Evolutionary conservation across 2,329 filamentous ascomycete genomes (phyloP).

Genomic region (Fusarium subtropicale): DNA sequence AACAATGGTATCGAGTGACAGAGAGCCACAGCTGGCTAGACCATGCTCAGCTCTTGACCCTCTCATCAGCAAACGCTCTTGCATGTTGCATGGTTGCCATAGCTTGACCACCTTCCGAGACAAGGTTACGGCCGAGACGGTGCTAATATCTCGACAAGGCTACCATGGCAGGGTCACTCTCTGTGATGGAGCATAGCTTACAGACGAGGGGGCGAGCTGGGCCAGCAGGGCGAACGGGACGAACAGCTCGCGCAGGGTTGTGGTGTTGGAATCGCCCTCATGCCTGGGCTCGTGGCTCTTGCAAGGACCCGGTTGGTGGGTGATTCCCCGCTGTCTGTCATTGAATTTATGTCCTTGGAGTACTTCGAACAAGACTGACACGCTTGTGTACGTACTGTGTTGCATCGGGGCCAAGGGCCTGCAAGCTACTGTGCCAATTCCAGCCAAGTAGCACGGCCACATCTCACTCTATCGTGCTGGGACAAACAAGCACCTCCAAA

Average conservation of each 20-base stretch:
- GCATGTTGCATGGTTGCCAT: constrained; percentile 21
- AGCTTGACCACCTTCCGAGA: constrained; percentile 46
- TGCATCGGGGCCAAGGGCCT: background rate
- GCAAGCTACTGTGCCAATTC: constrained; percentile 32
- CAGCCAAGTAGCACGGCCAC: constrained; percentile 27
- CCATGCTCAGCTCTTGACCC: constrained; percentile 35
- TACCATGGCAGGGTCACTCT: constrained; percentile 41
- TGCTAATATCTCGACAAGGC: constrained; percentile 44
- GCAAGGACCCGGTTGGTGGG: constrained; percentile 45
- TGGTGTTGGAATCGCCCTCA: constrained; percentile 40
- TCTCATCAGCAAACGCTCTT: constrained; percentile 30
- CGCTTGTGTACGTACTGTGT: constrained; percentile 33
- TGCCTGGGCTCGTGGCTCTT: constrained; percentile 43
- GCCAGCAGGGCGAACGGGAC: constrained; percentile 43
- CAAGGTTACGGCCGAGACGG: constrained; percentile 47
- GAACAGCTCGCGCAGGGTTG: constrained; percentile 43
- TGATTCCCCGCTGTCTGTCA: constrained; percentile 46
- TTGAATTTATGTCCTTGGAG: constrained; percentile 35
- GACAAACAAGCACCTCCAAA: constrained; percentile 21
- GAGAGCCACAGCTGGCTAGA: constrained; percentile 15
- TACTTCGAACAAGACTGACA: constrained; percentile 33
- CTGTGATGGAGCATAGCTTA: constrained; percentile 37
- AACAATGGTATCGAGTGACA: constrained; percentile 27
- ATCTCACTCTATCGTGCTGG: constrained; percentile 23
- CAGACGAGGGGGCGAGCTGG: constrained; percentile 41